These are phyloP conservation scores for Candida nitratophila DNA, from an alignment of 805 yeast genomes.

Conservation along the genomic window DNA sequence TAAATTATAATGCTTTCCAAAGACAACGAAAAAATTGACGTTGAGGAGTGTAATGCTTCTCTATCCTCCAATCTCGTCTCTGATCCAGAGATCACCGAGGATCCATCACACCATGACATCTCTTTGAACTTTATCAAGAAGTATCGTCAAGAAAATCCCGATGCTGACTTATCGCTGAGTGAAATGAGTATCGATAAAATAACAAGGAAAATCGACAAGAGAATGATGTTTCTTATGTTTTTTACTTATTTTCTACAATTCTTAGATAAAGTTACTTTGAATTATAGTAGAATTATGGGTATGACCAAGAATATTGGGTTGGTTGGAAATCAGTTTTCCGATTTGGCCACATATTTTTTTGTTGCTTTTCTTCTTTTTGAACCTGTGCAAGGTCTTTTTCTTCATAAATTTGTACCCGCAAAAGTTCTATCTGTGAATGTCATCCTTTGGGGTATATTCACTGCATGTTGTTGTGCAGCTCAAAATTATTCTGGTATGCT, in stretches of 20 bases:
- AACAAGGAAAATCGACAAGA: slow-evolving; percentile 38
- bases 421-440: slow-evolving; percentile 41
- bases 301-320: slow-evolving; percentile 40
- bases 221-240: slow-evolving; percentile 42
- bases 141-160: too few relatives aligned
- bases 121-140: too few relatives aligned
- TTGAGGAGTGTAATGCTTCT: too few relatives aligned
- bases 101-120: too few relatives aligned
- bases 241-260: slow-evolving; percentile 47
- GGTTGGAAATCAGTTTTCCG: slow-evolving; percentile 29
- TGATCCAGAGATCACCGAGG: too few relatives aligned
- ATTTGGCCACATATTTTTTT: slow-evolving; percentile 28
- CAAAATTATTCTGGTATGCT: slow-evolving; percentile 35
- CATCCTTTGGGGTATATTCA: slow-evolving; percentile 53
- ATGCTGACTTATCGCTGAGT: background rate
- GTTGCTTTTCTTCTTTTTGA: slow-evolving; percentile 57
- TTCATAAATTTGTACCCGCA: slow-evolving; percentile 52
- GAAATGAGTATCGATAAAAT: slow-evolving; percentile 3
- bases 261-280: slow-evolving; percentile 48
- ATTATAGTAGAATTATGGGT: slow-evolving; percentile 51
- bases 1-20: too few relatives aligned
- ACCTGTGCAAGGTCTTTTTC: slow-evolving; percentile 35
- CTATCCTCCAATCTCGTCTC: too few relatives aligned
- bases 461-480: slow-evolving; percentile 39
- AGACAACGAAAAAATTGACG: too few relatives aligned